Evolutionary conservation across 306 rosid genomes (phyloP), one percentile per base, ranked within the genome.

Genomic region (Sicyos edulis): DNA sequence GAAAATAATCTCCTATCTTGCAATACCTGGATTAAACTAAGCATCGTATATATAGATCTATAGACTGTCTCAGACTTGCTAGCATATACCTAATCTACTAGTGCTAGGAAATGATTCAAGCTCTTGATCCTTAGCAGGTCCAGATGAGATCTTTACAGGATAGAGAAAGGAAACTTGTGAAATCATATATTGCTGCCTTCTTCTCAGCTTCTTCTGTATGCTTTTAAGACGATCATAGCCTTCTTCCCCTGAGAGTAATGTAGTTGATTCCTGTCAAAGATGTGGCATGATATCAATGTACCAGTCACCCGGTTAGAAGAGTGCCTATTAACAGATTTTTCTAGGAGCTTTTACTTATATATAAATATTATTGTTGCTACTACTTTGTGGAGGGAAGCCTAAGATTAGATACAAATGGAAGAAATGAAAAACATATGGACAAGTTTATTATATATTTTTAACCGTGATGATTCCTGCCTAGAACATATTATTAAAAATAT

Each of bases 41-140:
- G 72, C 14, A 7, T 47, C 3, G 7, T 67, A 19, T 45, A 13
- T 12, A 7, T 22, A 47, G 40, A 67, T 13, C 13, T 20, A 47
- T 47, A 1, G 74, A 73, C 10, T 44, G 54, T 54, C 63, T 67
- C 81, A 73, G 59, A 37, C 82, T 8, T 49, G 57, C 51, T 14
- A 79, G 75, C 26, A 34, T 42, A 7, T 88, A 92, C 92, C 98
- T 82, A 88, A 72, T 59, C 65, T 74, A 82, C 82, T 79, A 79
- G 83, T 85, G 74, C 82, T 74, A 55, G 97, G 99, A 89, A 85
- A 88, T 73, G 96, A 81, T 78, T 93, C 99, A 75, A 93, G 99
- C 78, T 93, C 99, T 78, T 89, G 99, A 74, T 91, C 97, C 68
- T 83, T 86, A 53, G 88, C 91, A 69, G 96, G 92, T 80, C 87